These are phyloP conservation scores for Panicum hallii DNA, from an alignment of 202 grass and related monocot genomes.

Conservation along the genomic window DNA sequence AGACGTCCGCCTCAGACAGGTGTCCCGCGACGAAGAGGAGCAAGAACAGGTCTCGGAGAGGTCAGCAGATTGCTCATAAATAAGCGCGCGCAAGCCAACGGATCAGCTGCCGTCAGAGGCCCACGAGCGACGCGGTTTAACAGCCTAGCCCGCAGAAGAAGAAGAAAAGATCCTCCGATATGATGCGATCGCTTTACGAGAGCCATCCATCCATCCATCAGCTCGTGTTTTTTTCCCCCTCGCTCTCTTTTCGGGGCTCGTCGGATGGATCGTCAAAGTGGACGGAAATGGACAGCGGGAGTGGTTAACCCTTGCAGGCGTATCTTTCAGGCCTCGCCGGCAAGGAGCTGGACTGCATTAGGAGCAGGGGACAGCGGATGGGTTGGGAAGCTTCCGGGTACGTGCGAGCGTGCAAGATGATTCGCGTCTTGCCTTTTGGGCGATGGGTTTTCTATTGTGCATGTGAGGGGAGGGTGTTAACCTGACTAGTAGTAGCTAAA, in stretches of 20 bases:
- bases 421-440: slow-evolving; percentile 17
- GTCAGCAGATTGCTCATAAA: slow-evolving; percentile 48
- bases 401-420: neutral
- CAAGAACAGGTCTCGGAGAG: slow-evolving; percentile 43
- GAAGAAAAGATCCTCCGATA: neutral
- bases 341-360: slow-evolving; percentile 62
- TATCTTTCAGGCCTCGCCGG: slow-evolving; percentile 50
- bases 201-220: neutral
- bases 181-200: slow-evolving; percentile 35
- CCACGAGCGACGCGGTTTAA: slow-evolving; percentile 59
- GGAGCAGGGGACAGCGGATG: slow-evolving; percentile 49
- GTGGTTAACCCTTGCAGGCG: slow-evolving; percentile 15
- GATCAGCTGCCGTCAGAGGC: slow-evolving; percentile 44
- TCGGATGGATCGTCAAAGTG: slow-evolving; percentile 50
- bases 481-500: neutral
- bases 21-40: slow-evolving; percentile 40
- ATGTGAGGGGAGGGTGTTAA: slow-evolving; percentile 34
- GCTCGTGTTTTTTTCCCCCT: neutral
- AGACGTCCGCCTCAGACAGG: slow-evolving; percentile 50
- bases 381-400: slow-evolving; percentile 52
- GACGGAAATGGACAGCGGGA: slow-evolving; percentile 46
- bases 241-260: neutral
- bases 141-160: slow-evolving; percentile 63
- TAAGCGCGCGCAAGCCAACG: slow-evolving; percentile 35
- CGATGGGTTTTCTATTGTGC: slow-evolving; percentile 15